phyloP scores from a whole-genome alignment of 2,329 filamentous ascomycete genomes.

The Fusarium bactridioides region DNA sequence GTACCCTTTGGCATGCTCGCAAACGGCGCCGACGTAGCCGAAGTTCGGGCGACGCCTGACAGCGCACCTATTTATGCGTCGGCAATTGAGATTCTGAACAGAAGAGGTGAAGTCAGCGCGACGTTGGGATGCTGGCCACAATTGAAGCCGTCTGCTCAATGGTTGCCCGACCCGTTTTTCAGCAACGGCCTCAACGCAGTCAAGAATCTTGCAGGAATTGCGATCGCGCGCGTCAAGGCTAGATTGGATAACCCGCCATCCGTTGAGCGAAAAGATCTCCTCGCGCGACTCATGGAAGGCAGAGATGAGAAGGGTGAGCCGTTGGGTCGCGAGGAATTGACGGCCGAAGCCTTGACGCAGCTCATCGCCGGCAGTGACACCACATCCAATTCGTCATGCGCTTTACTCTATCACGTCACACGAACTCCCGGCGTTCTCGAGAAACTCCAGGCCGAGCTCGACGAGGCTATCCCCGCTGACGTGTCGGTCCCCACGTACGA shows the following conservation, averaged over 20 bases:
- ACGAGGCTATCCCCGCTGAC: slow-evolving; percentile 68
- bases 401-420: slow-evolving; percentile 79
- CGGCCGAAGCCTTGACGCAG: slow-evolving; percentile 88
- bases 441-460: slow-evolving; percentile 80
- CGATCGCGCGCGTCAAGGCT: slow-evolving; percentile 79
- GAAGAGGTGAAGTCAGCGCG: slow-evolving; percentile 84
- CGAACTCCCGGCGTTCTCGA: slow-evolving; percentile 73
- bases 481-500: slow-evolving; percentile 74
- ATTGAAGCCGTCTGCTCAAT: slow-evolving; percentile 82
- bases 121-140: slow-evolving; percentile 77
- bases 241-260: slow-evolving; percentile 74
- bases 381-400: slow-evolving; percentile 82
- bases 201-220: slow-evolving; percentile 84
- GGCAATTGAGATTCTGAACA: slow-evolving; percentile 88
- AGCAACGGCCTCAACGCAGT: slow-evolving; percentile 76
- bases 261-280: slow-evolving; percentile 77
- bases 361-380: slow-evolving; percentile 83
- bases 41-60: slow-evolving; percentile 70
- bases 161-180: slow-evolving; percentile 85
- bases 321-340: slow-evolving; percentile 80
- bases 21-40: slow-evolving; percentile 77
- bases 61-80: slow-evolving; percentile 72
- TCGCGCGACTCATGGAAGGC: slow-evolving; percentile 85
- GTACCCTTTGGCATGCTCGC: slow-evolving; percentile 73
- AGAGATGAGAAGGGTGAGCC: slow-evolving; percentile 80